Percentiles rank a stretch among this genome's conserved stretches.
phyloP scores from a whole-genome alignment of 2,329 filamentous ascomycete genomes.

The Lasiodiplodia gonubiensis region DNA sequence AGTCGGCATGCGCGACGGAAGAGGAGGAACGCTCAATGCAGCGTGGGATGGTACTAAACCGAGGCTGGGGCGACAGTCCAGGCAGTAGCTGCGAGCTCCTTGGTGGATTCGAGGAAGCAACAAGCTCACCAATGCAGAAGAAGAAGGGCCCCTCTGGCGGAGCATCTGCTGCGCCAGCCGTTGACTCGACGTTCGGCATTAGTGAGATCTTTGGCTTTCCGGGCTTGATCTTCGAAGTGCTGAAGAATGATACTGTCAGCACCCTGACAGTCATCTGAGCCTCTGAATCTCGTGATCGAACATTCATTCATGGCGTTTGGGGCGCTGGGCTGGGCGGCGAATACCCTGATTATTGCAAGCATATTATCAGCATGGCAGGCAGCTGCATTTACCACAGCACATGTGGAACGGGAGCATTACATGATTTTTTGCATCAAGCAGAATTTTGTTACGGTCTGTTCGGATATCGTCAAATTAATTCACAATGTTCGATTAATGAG shows the following conservation, averaged over 20 bases:
- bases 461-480: not conserved
- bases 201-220: constrained; percentile 94
- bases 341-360: constrained; percentile 12
- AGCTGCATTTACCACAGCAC: not conserved
- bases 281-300: not conserved
- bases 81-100: constrained; percentile 79
- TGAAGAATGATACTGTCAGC: constrained; percentile 90
- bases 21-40: constrained; percentile 61
- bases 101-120: constrained; percentile 71
- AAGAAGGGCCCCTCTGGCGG: constrained; percentile 41
- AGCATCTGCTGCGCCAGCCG: constrained; percentile 44
- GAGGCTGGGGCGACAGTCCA: constrained; percentile 89
- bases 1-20: constrained; percentile 64
- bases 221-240: constrained; percentile 90
- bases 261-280: constrained; percentile 83
- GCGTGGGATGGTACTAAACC: constrained; percentile 80
- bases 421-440: constrained; percentile 1
- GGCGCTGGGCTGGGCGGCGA: constrained; percentile 12
- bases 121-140: constrained; percentile 29
- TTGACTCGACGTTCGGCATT: constrained; percentile 64
- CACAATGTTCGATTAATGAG: not conserved
- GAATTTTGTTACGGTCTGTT: not conserved
- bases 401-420: not conserved
- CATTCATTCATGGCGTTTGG: constrained; percentile 11
- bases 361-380: not conserved